These are phyloP conservation scores for Apiotrichum gracile DNA, from an alignment of 1,284 basidiomycete genomes.

Conservation along the genomic window DNA sequence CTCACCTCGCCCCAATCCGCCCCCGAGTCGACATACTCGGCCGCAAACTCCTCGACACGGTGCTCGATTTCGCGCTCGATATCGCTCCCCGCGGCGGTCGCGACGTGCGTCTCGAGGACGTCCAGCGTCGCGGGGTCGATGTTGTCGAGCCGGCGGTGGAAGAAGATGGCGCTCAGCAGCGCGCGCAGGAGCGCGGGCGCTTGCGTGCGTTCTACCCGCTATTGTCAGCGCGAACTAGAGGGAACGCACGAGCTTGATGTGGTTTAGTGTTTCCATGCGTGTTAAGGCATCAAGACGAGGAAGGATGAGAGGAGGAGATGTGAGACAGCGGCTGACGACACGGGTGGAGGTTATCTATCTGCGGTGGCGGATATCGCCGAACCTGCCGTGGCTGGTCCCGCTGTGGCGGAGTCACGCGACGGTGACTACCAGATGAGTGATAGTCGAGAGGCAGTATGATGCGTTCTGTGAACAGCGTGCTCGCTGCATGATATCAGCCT, in stretches of 20 bases:
- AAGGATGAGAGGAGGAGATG: too few relatives aligned
- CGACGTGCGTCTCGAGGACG: conserved; percentile 36
- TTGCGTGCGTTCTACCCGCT: conserved; percentile 26
- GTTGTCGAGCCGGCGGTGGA: conserved; percentile 35
- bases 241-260: conserved; percentile 22
- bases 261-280: conserved; percentile 27
- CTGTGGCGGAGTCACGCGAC: too few relatives aligned
- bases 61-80: conserved; percentile 28
- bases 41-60: conserved; percentile 31
- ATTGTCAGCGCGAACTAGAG: neutral
- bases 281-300: too few relatives aligned
- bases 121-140: conserved; percentile 37
- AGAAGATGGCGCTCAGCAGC: conserved; percentile 37
- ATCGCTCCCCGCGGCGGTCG: conserved; percentile 5
- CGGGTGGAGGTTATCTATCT: too few relatives aligned
- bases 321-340: too few relatives aligned
- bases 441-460: too few relatives aligned
- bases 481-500: too few relatives aligned
- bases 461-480: too few relatives aligned
- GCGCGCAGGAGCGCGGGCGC: conserved; percentile 27
- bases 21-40: conserved; percentile 22
- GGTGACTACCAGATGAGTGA: too few relatives aligned
- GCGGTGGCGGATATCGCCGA: too few relatives aligned
- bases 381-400: too few relatives aligned
- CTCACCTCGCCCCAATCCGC: conserved; percentile 24